A percentile compares a stretch with the other conserved stretches of the same genome.
Evolutionary conservation across 805 yeast genomes (phyloP).

Genomic region (Torulaspora microellipsoides): DNA sequence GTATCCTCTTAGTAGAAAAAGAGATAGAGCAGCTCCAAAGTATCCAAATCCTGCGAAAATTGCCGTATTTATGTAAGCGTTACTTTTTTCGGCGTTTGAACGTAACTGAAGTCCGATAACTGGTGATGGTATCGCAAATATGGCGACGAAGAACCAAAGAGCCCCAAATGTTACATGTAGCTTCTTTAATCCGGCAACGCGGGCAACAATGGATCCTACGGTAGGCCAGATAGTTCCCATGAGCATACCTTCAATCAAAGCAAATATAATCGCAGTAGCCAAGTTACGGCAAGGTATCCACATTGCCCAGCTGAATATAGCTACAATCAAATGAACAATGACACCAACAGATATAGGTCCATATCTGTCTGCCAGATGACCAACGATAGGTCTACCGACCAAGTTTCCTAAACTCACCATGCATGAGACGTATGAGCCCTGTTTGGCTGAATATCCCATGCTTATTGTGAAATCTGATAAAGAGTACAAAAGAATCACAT

Average conservation of each 20-base stretch:
- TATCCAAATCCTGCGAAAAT: slow-evolving; percentile 57
- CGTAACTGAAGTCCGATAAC: slow-evolving; percentile 54
- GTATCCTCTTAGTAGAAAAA: slow-evolving; percentile 51
- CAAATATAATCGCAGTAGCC: slow-evolving; percentile 52
- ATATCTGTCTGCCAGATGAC: slow-evolving; percentile 44
- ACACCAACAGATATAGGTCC: slow-evolving; percentile 50
- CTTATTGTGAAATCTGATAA: slow-evolving; percentile 57
- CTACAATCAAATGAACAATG: slow-evolving; percentile 37
- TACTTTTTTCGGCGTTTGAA: slow-evolving; percentile 19
- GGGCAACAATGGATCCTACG: slow-evolving; percentile 46
- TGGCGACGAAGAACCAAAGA: slow-evolving; percentile 51
- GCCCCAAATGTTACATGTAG: slow-evolving; percentile 47
- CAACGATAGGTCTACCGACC: slow-evolving; percentile 53
- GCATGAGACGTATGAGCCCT: slow-evolving; percentile 56
- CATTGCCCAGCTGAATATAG: slow-evolving; percentile 43
- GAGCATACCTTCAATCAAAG: slow-evolving; percentile 47
- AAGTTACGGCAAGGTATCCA: slow-evolving; percentile 56
- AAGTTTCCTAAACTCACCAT: slow-evolving; percentile 56
- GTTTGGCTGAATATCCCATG: slow-evolving; percentile 49
- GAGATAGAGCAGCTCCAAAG: slow-evolving; percentile 40
- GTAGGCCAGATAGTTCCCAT: slow-evolving; percentile 64
- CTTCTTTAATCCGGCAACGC: slow-evolving; percentile 51
- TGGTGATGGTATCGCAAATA: slow-evolving; percentile 52
- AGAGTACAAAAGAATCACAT: slow-evolving; percentile 54
- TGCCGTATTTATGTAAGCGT: slow-evolving; percentile 49